These are phyloP conservation scores for Sphaerulina musiva DNA, from an alignment of 2,329 filamentous ascomycete genomes.

Conservation along the genomic window DNA sequence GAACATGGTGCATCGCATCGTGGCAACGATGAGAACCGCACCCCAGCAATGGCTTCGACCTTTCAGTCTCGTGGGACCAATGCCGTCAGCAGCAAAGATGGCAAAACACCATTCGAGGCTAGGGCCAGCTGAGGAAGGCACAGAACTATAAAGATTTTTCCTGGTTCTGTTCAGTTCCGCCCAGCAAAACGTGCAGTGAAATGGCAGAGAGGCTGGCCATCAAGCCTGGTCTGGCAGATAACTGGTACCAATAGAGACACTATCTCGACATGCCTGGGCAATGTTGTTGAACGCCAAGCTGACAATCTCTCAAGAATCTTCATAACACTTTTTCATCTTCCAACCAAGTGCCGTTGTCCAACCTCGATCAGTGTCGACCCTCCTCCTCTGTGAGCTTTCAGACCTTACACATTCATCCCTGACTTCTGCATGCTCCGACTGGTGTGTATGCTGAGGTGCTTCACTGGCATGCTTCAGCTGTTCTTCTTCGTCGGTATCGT, in stretches of 20 bases:
- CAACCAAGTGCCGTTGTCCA: too few species aligned
- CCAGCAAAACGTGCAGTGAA: neutral
- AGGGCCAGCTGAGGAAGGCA: neutral
- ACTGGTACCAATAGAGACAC: conserved; percentile 4
- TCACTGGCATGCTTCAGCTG: too few species aligned
- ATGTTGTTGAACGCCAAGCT: neutral
- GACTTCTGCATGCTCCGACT: too few species aligned
- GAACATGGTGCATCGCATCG: neutral
- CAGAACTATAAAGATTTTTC: neutral
- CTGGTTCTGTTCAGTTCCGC: neutral
- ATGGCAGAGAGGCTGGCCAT: neutral
- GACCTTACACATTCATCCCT: too few species aligned
- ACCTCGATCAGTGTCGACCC: too few species aligned
- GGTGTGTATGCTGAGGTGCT: too few species aligned
- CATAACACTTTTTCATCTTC: too few species aligned
- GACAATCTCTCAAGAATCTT: too few species aligned
- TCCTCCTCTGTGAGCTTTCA: too few species aligned
- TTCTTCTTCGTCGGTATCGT: neutral
- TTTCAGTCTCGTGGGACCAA: neutral
- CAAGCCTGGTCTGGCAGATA: neutral
- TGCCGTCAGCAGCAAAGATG: neutral
- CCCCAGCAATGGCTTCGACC: neutral
- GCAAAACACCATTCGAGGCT: neutral
- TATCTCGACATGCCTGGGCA: neutral
- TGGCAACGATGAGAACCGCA: neutral